phyloP scores from a whole-genome alignment of 2,329 filamentous ascomycete genomes.

The Aspergillus sp. region DNA sequence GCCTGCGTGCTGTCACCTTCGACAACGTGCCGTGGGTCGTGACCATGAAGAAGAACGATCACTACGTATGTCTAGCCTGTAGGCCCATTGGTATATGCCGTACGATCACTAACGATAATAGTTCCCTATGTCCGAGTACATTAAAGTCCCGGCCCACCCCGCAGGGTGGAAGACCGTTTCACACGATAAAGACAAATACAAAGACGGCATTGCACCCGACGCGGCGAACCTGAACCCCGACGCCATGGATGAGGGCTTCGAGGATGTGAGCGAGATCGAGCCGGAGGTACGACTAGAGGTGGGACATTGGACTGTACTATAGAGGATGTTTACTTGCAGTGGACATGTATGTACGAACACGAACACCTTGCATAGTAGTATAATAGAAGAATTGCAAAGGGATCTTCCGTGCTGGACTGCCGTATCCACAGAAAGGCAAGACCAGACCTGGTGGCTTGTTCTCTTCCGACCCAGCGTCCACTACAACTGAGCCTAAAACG shows the following conservation, averaged over 20 bases:
- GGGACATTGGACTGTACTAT: constrained; percentile 6
- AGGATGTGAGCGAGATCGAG: constrained; percentile 37
- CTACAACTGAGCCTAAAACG: too few relatives aligned
- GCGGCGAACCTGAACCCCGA: constrained; percentile 45
- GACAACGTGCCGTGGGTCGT: constrained; percentile 99
- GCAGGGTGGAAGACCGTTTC: constrained; percentile 59
- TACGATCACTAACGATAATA: constrained; percentile 13
- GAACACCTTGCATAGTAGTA: too few relatives aligned
- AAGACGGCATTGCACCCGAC: constrained; percentile 34
- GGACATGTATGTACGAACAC: background rate
- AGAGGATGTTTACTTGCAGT: background rate
- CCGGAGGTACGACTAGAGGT: constrained; percentile 25
- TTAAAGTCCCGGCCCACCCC: constrained; percentile 53
- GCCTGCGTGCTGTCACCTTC: constrained; percentile 94
- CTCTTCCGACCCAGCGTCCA: too few relatives aligned
- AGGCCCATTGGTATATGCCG: background rate
- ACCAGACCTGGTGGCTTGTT: too few relatives aligned
- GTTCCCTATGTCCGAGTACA: constrained; percentile 65
- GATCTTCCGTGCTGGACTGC: too few relatives aligned
- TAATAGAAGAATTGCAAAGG: too few relatives aligned
- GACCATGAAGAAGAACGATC: constrained; percentile 99
- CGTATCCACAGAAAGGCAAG: too few relatives aligned
- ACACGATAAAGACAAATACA: constrained; percentile 47
- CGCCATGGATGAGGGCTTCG: constrained; percentile 44
- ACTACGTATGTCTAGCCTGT: constrained; percentile 60